These are phyloP conservation scores for Digitaria exilis DNA, from an alignment of 202 grass and related monocot genomes.

Conservation along the genomic window DNA sequence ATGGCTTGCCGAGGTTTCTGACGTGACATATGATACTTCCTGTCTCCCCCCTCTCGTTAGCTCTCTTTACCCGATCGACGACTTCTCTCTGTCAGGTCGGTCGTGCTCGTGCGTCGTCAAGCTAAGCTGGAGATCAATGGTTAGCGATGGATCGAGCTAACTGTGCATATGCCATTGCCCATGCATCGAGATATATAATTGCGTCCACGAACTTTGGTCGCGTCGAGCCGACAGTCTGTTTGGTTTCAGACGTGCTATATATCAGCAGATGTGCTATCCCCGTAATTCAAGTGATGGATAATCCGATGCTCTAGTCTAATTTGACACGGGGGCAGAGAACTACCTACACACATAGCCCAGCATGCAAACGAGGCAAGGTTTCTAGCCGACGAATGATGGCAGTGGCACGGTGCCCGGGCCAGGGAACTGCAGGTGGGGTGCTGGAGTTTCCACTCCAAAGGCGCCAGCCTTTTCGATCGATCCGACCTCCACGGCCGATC, in stretches of 20 bases:
- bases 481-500: not conserved
- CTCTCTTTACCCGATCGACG: not conserved
- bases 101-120: not conserved
- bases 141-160: no score
- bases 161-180: no score
- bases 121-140: not conserved
- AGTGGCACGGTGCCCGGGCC: not conserved
- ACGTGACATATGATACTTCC: conserved; percentile 32
- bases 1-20: conserved; percentile 20
- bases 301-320: no score
- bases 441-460: conserved; percentile 22
- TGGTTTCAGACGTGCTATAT: no score
- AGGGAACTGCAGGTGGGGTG: not conserved
- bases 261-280: no score
- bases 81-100: no score
- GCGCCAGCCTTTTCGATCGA: not conserved
- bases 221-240: no score
- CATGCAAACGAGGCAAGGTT: no score
- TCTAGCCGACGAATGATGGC: conserved; percentile 18
- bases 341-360: not conserved
- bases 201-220: no score
- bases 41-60: not conserved
- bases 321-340: not conserved
- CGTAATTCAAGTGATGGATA: not conserved
- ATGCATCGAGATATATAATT: no score